Conservation (phyloP, 805 yeast genomes). For the Candida sithepensis region DNA sequence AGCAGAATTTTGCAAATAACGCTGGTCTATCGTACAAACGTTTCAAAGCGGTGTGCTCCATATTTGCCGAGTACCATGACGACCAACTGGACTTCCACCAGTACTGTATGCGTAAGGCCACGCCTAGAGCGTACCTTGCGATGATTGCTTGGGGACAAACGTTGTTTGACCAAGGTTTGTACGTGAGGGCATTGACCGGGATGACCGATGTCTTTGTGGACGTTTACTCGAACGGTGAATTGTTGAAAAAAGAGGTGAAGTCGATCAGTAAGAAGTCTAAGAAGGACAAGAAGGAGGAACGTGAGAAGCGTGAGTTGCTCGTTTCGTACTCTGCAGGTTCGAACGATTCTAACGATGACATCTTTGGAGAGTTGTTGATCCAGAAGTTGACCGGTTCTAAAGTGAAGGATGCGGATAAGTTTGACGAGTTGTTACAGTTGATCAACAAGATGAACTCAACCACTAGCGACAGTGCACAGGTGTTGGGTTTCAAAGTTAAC, state of each 20-base stretch:
- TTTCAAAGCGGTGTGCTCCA: conserved; percentile 58
- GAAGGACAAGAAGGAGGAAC: conserved; percentile 54
- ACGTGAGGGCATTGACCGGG: conserved; percentile 65
- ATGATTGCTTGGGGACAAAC: conserved; percentile 81
- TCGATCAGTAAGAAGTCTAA: conserved; percentile 31
- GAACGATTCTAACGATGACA: conserved; percentile 46
- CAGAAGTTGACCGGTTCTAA: conserved; percentile 24
- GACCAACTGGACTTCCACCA: conserved; percentile 96
- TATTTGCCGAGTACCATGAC: conserved; percentile 65
- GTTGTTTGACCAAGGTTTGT: conserved; percentile 66
- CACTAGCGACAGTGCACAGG: conserved; percentile 36
- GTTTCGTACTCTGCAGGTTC: conserved; percentile 38
- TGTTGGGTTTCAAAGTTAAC: conserved; percentile 35
- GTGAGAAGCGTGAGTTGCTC: conserved; percentile 53
- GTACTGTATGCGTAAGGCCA: conserved; percentile 86
- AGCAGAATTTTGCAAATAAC: conserved; percentile 29
- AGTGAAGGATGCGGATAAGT: conserved; percentile 27
- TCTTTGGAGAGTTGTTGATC: conserved; percentile 47
- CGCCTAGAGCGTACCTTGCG: conserved; percentile 77
- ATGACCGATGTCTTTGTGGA: conserved; percentile 55
- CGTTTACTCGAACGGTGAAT: conserved; percentile 24
- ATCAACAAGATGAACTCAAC: conserved; percentile 37
- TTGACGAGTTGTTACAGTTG: conserved; percentile 38
- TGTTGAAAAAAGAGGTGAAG: conserved; percentile 15
- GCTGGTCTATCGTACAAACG: conserved; percentile 80